Percentiles rank a stretch among this genome's conserved stretches.
These are phyloP conservation scores for Pezicula neosporulosa DNA, from an alignment of 2,329 filamentous ascomycete species.

Conservation along the genomic window DNA sequence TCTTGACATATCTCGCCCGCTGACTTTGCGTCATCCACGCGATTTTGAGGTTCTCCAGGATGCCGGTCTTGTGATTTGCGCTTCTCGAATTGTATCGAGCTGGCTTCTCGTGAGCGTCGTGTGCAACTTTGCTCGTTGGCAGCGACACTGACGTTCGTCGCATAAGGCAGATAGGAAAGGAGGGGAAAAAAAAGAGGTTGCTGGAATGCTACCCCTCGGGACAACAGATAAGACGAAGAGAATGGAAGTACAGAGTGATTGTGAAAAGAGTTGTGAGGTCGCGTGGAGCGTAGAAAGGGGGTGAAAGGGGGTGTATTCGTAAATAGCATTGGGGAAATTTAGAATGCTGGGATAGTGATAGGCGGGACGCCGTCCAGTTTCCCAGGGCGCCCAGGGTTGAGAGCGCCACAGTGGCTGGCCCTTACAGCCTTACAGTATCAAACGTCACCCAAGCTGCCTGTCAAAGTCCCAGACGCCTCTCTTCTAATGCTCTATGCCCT, in stretches of 20 bases:
- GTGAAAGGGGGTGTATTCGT: background rate
- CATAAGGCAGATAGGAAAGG: constrained; percentile 38
- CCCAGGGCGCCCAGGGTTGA: background rate
- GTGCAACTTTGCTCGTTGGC: constrained; percentile 55
- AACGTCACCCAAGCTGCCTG: no score
- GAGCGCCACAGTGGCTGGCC: background rate
- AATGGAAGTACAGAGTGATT: background rate
- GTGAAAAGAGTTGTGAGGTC: background rate
- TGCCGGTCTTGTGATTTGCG: constrained; percentile 36
- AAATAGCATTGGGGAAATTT: background rate
- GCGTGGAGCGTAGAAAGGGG: background rate
- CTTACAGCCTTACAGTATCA: no score
- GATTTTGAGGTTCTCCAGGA: constrained; percentile 53
- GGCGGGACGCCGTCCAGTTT: no score
- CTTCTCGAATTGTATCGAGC: constrained; percentile 51
- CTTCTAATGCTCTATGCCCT: no score
- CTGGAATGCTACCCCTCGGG: background rate
- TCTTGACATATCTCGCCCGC: constrained; percentile 63
- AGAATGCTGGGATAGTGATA: background rate
- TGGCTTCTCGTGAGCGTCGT: constrained; percentile 64
- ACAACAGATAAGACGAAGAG: constrained; percentile 2
- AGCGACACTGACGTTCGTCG: constrained; percentile 63
- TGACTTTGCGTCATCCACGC: constrained; percentile 61
- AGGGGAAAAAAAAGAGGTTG: constrained; percentile 5
- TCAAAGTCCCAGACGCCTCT: no score